Percentiles rank a stretch among this genome's conserved stretches.
These are phyloP conservation scores for Coemansia nantahalensis DNA, from an alignment of 192 early-diverging fungal species.

Conservation along the genomic window DNA sequence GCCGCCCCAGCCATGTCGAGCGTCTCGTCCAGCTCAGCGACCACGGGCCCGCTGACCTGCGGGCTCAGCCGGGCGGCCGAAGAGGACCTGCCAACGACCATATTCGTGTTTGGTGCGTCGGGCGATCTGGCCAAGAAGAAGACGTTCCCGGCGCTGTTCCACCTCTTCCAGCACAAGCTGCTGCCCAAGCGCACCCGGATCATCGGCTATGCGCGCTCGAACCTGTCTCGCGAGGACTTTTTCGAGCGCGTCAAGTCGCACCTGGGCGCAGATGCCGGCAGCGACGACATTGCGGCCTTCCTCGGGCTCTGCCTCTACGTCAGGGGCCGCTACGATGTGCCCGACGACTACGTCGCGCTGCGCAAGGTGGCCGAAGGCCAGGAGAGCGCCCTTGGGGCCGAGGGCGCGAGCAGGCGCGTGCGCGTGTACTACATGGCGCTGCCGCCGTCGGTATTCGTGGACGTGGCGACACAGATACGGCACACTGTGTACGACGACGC, in stretches of 20 bases:
- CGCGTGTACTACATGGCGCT: constrained; percentile 95
- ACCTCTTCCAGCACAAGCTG: constrained; percentile 78
- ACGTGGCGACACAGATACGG: constrained; percentile 73
- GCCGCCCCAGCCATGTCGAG: too few species aligned
- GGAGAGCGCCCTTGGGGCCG: constrained; percentile 64
- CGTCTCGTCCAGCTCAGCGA: too few species aligned
- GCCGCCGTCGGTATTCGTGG: constrained; percentile 92
- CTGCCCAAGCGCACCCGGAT: constrained; percentile 73
- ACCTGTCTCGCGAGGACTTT: constrained; percentile 75
- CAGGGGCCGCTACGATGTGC: constrained; percentile 81
- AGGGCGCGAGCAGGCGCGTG: constrained; percentile 55
- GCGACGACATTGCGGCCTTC: constrained; percentile 58
- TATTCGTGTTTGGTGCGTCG: not conserved
- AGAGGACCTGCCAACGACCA: constrained; percentile 52
- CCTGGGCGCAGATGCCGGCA: constrained; percentile 33
- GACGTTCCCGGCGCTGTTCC: constrained; percentile 94
- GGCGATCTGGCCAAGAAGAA: constrained; percentile 98
- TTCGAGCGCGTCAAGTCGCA: constrained; percentile 65
- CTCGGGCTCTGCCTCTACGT: constrained; percentile 72
- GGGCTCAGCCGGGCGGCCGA: constrained; percentile 48
- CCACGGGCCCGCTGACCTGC: constrained; percentile 18
- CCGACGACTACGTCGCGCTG: constrained; percentile 64
- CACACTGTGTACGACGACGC: constrained; percentile 62
- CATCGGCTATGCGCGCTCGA: constrained; percentile 90
- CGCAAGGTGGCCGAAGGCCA: constrained; percentile 59